Percentiles rank a stretch among this genome's conserved stretches.
phyloP scores from a whole-genome alignment of 2,329 filamentous ascomycete species.

The Sarocladium brachiariae region DNA sequence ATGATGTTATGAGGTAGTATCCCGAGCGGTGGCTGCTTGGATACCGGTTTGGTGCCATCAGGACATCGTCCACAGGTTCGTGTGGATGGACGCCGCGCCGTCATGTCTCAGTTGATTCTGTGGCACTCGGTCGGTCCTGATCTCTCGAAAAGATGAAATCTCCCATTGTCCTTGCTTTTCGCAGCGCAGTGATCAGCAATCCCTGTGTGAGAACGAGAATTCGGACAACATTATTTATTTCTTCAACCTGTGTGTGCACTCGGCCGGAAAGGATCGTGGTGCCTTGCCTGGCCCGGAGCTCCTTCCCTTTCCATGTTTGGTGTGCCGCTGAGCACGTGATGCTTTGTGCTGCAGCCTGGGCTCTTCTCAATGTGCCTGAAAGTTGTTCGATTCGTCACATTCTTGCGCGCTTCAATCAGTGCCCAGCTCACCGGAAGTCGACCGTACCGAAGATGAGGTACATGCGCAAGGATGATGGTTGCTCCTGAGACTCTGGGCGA shows the following conservation, averaged over 20 bases:
- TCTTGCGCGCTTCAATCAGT: not conserved
- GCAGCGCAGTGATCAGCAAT: too few relatives aligned
- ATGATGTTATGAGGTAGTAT: not conserved
- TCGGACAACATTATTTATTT: too few relatives aligned
- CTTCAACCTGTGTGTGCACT: too few relatives aligned
- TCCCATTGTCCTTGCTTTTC: too few relatives aligned
- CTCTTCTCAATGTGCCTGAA: not conserved
- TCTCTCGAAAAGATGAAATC: too few relatives aligned
- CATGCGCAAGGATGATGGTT: not conserved
- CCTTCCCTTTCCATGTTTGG: too few relatives aligned
- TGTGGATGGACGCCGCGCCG: too few relatives aligned
- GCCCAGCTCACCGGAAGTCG: not conserved
- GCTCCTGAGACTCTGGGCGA: not conserved
- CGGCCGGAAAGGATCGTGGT: not conserved
- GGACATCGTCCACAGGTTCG: not conserved
- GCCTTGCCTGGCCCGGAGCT: too few relatives aligned
- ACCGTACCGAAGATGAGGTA: not conserved
- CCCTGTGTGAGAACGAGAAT: too few relatives aligned
- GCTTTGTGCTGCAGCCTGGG: not conserved
- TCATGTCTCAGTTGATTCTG: constrained; percentile 2
- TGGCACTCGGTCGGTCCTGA: not conserved
- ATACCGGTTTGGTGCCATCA: not conserved
- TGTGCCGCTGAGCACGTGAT: not conserved
- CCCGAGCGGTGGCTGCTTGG: not conserved
- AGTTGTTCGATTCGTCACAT: not conserved